Base-by-base conservation (phyloP, 2,329 filamentous ascomycete species). In the Rutstroemia sp. region DNA sequence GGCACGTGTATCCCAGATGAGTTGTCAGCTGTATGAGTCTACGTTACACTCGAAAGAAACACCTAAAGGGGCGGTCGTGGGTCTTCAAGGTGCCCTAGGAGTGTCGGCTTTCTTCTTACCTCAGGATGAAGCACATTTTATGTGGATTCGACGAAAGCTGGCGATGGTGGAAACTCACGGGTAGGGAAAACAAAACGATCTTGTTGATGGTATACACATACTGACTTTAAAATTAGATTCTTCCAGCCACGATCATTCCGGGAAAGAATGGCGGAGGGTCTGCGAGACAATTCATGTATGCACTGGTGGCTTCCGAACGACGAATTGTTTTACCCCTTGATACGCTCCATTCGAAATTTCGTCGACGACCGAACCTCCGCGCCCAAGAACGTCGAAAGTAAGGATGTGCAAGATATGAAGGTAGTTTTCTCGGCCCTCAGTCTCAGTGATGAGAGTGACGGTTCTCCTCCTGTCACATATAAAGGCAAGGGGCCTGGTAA, bases 281-380 rank as follows among this genome's bases (percentile, higher is more conserved):
- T 94, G 78, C 76, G 80, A 58, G 81, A 89, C 45, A 79, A 82
- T 14, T 83, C 85, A 19, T 83, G 91, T 53, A 81, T 82, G 46
- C 78, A 86, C 57, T 96, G 91, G 89, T 99, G 94, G 94, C 79
- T 96, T 2, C 89, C 91, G 2, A 81, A 94, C 69, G 82, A 89
- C 60, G 87, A 92, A 73, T 83, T 82, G 1, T 88, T 88, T 65
- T 86, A 82, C 10, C 80, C 82, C 0, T 81, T 95, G 44, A 78
- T 96, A 54, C 85, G 84, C 51, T 86, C 81, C 54, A 84, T 96
- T 59, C 86, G 92, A 19, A 80, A 83, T 44, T 92, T 96, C 71
- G 89, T 91, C 27, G 84, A 89, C 64, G 89, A 94, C 61, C 82
- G 89, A 48, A 88, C 83, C 58, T 75, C 80, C 7, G 81, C 76